Evolutionary conservation across 352 stramenopile species (phyloP), one percentile per base, ranked within the genome.

Genomic region (Globisporangium alternatum): DNA sequence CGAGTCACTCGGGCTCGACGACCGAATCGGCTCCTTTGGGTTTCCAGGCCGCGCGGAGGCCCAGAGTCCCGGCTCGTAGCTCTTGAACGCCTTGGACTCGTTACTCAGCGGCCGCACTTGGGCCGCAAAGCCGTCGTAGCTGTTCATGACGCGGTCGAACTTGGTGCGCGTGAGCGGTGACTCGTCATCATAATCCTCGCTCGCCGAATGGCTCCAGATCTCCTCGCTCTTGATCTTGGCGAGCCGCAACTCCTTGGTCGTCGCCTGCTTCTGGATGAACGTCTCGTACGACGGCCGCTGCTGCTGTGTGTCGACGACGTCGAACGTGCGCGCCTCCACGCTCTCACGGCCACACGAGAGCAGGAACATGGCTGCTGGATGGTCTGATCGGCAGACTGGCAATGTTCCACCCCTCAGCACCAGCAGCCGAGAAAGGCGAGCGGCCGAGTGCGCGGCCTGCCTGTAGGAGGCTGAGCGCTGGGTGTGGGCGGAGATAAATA

Each of bases 81-180:
- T 33, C 22, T 54, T 56, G 41, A 56, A 56, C 9, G 47, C 33
- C 17, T 44, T 62, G 22, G 37, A 49, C 3, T 64, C 48, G 19
- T 5, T 43, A 9, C 44, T 41, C 30, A 69, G 56, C 12, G 64
- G 64, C 21, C 56, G 56, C 45, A 69, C 64, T 49, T 69, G 64
- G 4, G 68, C 68, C 17, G 70, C 68, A 22, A 77, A 73, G 45
- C 71, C 70, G 53, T 81, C 70, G 70, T 78, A 74, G 30, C 67
- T 68, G 57, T 71, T 76, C 44, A 76, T 66, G 2, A 65, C 66
- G 13, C 13, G 25, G 28, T 74, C 62, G 0, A 71, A 53, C 22
- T 54, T 53, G 47, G 37, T 56, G 25, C 22, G 25, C 9, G 39
- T 37, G 15, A 47, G 17, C 9, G 41, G 28, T 0, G 45, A 45